Base-by-base conservation (phyloP, 2,329 filamentous ascomycete species). In the Aspergillus sp. region DNA sequence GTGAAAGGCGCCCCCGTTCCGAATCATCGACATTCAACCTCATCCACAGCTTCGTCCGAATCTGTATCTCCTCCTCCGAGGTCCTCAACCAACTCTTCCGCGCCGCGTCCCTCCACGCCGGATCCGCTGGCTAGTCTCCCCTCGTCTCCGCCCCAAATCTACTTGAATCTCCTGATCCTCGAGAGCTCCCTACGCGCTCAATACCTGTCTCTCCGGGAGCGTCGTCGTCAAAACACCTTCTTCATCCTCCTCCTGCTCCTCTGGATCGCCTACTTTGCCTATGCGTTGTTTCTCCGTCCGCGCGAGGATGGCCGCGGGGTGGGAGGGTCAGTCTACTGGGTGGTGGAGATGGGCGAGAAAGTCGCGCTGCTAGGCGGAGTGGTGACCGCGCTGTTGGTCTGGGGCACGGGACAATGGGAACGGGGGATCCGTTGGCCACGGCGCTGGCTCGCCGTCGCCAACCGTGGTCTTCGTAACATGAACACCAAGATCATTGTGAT, bases 321-420 rank as follows among this genome's bases (percentile, higher is more conserved):
- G 5, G 94, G 94, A 48, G 93, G 94, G 30, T 93, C 88, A 13
- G 90, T 96, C 49, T 99, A 99, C 79, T 97, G 93, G 93, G 86
- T 95, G 24, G 83, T 97, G 3, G 93, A 97, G 65, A 89, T 89
- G 68, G 83, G 83, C 7, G 90, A 97, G 74, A 95, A 94, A 71
- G 84, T 99, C 49, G 93, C 89, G 64, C 88, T 96, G 66, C 89
- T 95, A 73, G 91, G 90, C 20, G 94, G 94, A 44, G 82, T 95
- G 53, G 87, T 96, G 54, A 96, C 92, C 0, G 88, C 84, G 33
- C 80, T 91, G 41, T 79, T 99, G 33, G 87, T 97, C 60, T 96
- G 92, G 90, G 92, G 86, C 14, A 96, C 93, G 0, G 94, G 94
- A 24, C 92, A 96, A 71, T 99, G 93, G 89, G 93, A 97, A 66